These are phyloP conservation scores for Chlorella sp. DNA, from an alignment of 139 green algal genomes.

Conservation along the genomic window DNA sequence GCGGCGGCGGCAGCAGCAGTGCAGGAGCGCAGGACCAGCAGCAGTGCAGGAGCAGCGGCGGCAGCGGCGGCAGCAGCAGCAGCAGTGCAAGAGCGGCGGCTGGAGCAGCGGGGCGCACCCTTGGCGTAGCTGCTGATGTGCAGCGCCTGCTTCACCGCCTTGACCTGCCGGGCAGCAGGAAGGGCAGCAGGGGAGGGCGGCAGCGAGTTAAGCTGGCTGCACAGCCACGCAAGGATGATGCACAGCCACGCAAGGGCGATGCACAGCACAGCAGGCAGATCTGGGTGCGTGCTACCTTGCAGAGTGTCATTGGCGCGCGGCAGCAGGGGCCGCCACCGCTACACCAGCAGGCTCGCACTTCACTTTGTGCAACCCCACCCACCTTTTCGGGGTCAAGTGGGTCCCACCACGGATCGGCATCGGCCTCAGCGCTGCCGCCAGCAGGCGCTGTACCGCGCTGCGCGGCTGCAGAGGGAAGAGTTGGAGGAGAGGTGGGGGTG, in stretches of 20 bases:
- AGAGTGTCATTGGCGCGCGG: too few relatives aligned
- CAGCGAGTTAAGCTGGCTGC: too few relatives aligned
- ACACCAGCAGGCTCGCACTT: background rate
- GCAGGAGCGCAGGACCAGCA: background rate
- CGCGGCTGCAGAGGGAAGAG: background rate
- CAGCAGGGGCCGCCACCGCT: background rate
- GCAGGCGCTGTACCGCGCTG: background rate
- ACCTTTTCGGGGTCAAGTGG: constrained; percentile 1
- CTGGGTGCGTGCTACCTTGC: too few relatives aligned
- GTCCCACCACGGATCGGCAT: background rate
- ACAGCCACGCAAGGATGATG: too few relatives aligned
- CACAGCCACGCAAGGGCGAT: too few relatives aligned
- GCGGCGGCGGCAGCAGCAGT: too few relatives aligned
- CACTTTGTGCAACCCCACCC: background rate
- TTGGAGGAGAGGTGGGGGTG: background rate
- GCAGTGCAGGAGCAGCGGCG: background rate
- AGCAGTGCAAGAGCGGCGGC: background rate
- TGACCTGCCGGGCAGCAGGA: constrained; percentile 32
- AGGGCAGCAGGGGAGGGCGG: too few relatives aligned
- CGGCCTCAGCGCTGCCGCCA: background rate
- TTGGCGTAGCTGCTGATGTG: constrained; percentile 29
- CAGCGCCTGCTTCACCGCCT: constrained; percentile 37
- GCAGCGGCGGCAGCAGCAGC: too few relatives aligned
- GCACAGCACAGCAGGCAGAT: too few relatives aligned
- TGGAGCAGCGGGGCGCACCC: background rate